Evolutionary conservation across 495 filamentous ascomycete species (phyloP).

Genomic region (Penicillium flavigenum): DNA sequence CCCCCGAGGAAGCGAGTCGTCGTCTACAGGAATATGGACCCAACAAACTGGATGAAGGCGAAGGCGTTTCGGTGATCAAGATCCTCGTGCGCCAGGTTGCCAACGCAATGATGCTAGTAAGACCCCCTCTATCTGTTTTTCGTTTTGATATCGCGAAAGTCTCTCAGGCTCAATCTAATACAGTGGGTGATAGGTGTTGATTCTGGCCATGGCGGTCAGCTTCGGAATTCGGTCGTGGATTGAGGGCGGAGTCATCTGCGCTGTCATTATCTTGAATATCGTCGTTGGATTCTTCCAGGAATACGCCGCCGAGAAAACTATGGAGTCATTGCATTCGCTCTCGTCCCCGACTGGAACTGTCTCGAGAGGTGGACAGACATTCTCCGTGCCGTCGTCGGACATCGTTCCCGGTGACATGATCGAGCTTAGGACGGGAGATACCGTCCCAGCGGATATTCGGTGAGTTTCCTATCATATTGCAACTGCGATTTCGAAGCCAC

Average conservation of each 20-base stretch:
- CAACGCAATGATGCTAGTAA: conserved; percentile 58
- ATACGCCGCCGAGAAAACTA: conserved; percentile 67
- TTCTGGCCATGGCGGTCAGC: conserved; percentile 64
- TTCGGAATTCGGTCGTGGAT: conserved; percentile 65
- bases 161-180: conserved; percentile 28
- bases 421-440: conserved; percentile 74
- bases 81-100: conserved; percentile 55
- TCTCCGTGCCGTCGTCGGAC: conserved; percentile 50
- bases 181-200: conserved; percentile 47
- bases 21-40: conserved; percentile 52
- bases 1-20: conserved; percentile 47
- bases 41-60: conserved; percentile 55
- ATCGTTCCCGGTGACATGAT: conserved; percentile 63
- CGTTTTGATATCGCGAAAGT: not conserved
- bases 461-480: conserved; percentile 36
- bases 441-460: conserved; percentile 71
- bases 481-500: not conserved
- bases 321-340: conserved; percentile 62
- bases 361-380: conserved; percentile 48
- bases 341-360: conserved; percentile 57
- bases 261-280: conserved; percentile 65
- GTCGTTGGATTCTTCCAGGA: conserved; percentile 67
- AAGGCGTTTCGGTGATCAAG: conserved; percentile 46
- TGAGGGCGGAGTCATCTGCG: conserved; percentile 63
- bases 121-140: conserved; percentile 1